Evolutionary conservation across 352 stramenopile species (phyloP).

Genomic region (Thalassiosira hispida): DNA sequence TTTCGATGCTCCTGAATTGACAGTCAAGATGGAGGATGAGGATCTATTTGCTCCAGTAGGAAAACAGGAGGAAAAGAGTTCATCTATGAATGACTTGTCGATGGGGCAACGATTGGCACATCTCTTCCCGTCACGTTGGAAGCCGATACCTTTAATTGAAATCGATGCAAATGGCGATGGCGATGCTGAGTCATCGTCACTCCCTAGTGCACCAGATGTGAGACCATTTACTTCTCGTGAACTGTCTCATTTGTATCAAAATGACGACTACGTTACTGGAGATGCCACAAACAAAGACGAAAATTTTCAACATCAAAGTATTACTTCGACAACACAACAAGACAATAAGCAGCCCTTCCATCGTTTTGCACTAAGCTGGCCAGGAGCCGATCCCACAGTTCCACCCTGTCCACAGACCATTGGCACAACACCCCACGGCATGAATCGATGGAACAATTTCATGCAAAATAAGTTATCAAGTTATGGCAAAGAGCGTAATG

Average conservation of each 20-base stretch:
- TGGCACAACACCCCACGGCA: constrained; percentile 42
- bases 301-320: neutral
- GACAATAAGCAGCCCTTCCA: constrained; percentile 15
- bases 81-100: neutral
- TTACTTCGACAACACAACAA: neutral
- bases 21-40: constrained; percentile 36
- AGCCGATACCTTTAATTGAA: constrained; percentile 38
- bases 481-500: constrained; percentile 70
- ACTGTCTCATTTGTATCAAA: constrained; percentile 17
- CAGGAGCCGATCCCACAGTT: constrained; percentile 54
- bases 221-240: constrained; percentile 43
- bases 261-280: constrained; percentile 1
- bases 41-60: constrained; percentile 39
- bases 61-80: neutral
- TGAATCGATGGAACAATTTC: constrained; percentile 62
- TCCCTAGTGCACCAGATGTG: constrained; percentile 23
- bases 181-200: neutral
- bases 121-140: constrained; percentile 35
- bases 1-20: constrained; percentile 61
- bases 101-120: constrained; percentile 32
- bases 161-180: neutral
- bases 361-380: constrained; percentile 41
- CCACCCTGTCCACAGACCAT: constrained; percentile 65
- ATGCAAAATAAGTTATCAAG: constrained; percentile 39
- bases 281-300: neutral